Percentiles rank a stretch among this genome's conserved stretches.
Evolutionary conservation across 169 alveolate genomes (phyloP).

Genomic region (Cryptosporidium baileyi): DNA sequence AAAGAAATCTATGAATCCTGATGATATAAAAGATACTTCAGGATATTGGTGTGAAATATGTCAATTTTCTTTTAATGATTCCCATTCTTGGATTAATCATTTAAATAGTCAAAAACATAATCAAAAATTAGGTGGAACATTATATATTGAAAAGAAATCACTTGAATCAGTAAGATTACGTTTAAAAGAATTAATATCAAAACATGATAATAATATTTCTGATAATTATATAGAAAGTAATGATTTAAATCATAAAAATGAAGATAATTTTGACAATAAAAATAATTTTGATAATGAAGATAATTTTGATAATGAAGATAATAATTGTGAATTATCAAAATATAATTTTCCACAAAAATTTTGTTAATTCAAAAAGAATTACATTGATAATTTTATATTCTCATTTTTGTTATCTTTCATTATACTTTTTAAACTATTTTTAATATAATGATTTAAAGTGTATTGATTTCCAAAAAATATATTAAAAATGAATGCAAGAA

Average conservation of each 20-base stretch:
- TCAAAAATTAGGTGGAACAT: conserved; percentile 20
- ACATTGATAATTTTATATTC: no score
- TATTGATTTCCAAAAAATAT: conserved; percentile 1
- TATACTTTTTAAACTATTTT: background rate
- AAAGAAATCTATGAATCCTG: background rate
- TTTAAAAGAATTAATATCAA: background rate
- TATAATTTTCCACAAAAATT: conserved; percentile 19
- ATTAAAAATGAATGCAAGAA: conserved; percentile 2
- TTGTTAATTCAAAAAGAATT: background rate
- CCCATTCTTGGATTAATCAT: conserved; percentile 57
- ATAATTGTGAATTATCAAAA: background rate
- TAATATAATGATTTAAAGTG: background rate
- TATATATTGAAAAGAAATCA: conserved; percentile 43
- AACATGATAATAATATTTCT: conserved; percentile 1
- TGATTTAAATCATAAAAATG: background rate
- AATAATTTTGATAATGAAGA: background rate
- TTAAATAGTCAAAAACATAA: conserved; percentile 48
- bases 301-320: background rate
- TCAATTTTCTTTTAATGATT: conserved; percentile 21
- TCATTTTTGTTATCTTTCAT: background rate
- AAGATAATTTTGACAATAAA: no score
- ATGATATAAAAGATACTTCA: background rate
- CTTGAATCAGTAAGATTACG: conserved; percentile 42
- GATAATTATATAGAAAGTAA: no score
- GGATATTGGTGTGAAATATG: conserved; percentile 63